Conservation (phyloP, 805 yeast species). For the Wickerhamiella dianesei region DNA sequence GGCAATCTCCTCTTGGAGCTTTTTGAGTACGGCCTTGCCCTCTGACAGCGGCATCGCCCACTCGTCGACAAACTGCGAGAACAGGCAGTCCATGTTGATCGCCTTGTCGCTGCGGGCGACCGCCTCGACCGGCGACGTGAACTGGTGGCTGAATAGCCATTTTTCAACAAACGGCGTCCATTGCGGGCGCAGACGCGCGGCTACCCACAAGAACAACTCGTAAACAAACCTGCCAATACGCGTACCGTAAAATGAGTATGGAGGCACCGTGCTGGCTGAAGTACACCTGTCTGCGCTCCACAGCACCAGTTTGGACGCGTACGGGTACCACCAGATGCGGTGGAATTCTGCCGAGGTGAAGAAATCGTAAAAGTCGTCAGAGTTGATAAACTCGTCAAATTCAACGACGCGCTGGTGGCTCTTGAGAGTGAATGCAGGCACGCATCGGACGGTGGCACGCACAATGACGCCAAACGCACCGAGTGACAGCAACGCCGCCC, state of each 20-base stretch:
- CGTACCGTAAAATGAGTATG: constrained; percentile 78
- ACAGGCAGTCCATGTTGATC: constrained; percentile 88
- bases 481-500: constrained; percentile 70
- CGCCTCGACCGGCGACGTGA: constrained; percentile 38
- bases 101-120: constrained; percentile 77
- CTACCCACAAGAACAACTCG: constrained; percentile 63
- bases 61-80: constrained; percentile 87
- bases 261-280: constrained; percentile 48
- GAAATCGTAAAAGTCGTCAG: constrained; percentile 48
- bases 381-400: constrained; percentile 54
- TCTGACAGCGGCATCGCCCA: constrained; percentile 86
- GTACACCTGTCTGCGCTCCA: constrained; percentile 81
- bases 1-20: constrained; percentile 36
- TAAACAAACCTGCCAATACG: constrained; percentile 64
- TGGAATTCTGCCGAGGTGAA: constrained; percentile 88
- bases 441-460: constrained; percentile 68
- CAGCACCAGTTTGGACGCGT: constrained; percentile 66
- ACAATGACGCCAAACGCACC: constrained; percentile 89
- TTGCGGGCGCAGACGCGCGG: constrained; percentile 59
- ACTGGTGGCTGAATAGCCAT: constrained; percentile 75
- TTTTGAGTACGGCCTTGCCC: constrained; percentile 56
- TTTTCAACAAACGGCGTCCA: constrained; percentile 75
- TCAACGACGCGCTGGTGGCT: constrained; percentile 70
- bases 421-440: constrained; percentile 70
- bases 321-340: constrained; percentile 97